phyloP scores from a whole-genome alignment of 2,329 filamentous ascomycete species.

The Metarhizium rileyi region DNA sequence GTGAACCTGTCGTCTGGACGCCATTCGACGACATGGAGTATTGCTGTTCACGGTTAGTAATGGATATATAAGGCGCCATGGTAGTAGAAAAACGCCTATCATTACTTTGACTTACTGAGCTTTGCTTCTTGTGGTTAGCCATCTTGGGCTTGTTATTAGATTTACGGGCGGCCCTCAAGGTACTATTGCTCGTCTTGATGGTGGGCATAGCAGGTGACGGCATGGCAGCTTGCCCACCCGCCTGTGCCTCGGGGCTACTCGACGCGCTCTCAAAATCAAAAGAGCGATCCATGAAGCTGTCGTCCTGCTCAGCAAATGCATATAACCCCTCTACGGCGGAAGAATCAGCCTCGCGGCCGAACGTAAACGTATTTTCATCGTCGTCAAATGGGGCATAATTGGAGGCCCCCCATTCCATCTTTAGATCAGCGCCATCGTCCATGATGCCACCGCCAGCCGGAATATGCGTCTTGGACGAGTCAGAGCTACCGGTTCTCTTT shows the following conservation, averaged over 20 bases:
- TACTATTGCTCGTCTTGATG: slow-evolving; percentile 25
- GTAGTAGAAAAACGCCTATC: slow-evolving; percentile 12
- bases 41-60: slow-evolving; percentile 31
- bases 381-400: slow-evolving; percentile 25
- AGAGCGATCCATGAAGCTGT: slow-evolving; percentile 36
- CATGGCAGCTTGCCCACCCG: slow-evolving; percentile 20
- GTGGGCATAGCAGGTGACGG: slow-evolving; percentile 34
- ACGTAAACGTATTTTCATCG: slow-evolving; percentile 28
- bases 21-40: slow-evolving; percentile 40
- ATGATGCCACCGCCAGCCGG: slow-evolving; percentile 33
- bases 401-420: slow-evolving; percentile 33
- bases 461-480: slow-evolving; percentile 33
- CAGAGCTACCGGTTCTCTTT: slow-evolving; percentile 36
- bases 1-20: slow-evolving; percentile 34
- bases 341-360: slow-evolving; percentile 18
- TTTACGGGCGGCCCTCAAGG: too few species aligned
- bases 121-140: slow-evolving; percentile 26
- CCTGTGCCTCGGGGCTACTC: slow-evolving; percentile 40
- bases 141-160: slow-evolving; percentile 15
- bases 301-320: slow-evolving; percentile 23
- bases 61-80: neutral
- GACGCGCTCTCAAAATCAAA: slow-evolving; percentile 51
- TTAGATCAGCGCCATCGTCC: slow-evolving; percentile 29
- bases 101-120: slow-evolving; percentile 27
- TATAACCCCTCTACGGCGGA: slow-evolving; percentile 21